phyloP scores from a whole-genome alignment of 2,329 filamentous ascomycete genomes.

The Calonectria fujianensis region DNA sequence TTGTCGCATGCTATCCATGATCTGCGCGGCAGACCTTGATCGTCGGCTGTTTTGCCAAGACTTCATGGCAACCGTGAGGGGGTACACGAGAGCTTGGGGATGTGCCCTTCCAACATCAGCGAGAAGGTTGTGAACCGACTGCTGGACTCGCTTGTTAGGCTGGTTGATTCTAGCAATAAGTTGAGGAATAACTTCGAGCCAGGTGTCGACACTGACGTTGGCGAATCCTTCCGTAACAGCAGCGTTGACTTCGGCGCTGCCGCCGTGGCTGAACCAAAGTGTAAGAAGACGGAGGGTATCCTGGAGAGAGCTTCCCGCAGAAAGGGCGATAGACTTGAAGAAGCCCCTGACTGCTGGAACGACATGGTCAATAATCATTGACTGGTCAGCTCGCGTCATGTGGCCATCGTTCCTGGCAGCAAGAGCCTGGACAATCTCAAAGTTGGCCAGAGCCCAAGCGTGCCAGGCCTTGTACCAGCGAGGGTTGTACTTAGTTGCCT shows the following conservation, averaged over 20 bases:
- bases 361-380: constrained; percentile 88
- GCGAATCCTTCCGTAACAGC: constrained; percentile 93
- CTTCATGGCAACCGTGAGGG: constrained; percentile 98
- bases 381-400: constrained; percentile 70
- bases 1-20: constrained; percentile 98
- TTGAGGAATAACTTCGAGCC: constrained; percentile 98
- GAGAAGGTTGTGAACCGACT: constrained; percentile 93
- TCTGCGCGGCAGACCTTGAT: constrained; percentile 90
- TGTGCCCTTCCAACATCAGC: constrained; percentile 95
- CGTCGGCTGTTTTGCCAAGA: constrained; percentile 87
- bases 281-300: constrained; percentile 95
- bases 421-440: constrained; percentile 94
- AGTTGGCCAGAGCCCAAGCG: constrained; percentile 98
- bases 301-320: constrained; percentile 93
- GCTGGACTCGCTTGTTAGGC: constrained; percentile 90
- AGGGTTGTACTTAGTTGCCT: constrained; percentile 94
- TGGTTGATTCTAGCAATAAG: constrained; percentile 98
- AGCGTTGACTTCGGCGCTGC: constrained; percentile 88
- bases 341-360: constrained; percentile 97
- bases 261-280: constrained; percentile 96
- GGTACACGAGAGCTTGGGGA: constrained; percentile 97
- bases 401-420: constrained; percentile 78
- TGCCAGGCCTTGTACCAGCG: constrained; percentile 99
- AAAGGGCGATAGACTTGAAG: constrained; percentile 96
- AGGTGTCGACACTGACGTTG: constrained; percentile 96